phyloP scores from a whole-genome alignment of 768 basidiomycete genomes.

The Agaricus blazei region DNA sequence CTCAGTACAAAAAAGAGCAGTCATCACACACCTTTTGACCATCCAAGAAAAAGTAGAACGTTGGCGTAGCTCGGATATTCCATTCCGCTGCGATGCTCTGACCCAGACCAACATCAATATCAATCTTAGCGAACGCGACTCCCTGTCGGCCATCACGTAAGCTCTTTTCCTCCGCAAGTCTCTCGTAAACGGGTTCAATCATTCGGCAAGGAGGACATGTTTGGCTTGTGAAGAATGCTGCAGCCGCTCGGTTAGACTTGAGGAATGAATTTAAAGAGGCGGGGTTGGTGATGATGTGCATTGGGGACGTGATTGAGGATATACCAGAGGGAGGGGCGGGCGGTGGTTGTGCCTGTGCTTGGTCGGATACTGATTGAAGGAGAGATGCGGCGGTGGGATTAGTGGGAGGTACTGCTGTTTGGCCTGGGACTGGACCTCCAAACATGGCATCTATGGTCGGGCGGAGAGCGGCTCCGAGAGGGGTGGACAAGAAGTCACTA shows the following conservation, averaged over 20 bases:
- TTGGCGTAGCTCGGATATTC: constrained; percentile 75
- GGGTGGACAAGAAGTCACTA: constrained; percentile 82
- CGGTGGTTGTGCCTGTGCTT: constrained; percentile 31
- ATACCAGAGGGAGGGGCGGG: constrained; percentile 13
- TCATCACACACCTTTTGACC: constrained; percentile 54
- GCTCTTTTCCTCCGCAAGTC: constrained; percentile 63
- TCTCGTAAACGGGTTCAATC: constrained; percentile 82
- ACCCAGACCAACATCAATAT: constrained; percentile 68
- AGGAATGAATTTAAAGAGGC: constrained; percentile 68
- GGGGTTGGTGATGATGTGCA: constrained; percentile 71
- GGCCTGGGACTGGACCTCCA: constrained; percentile 46
- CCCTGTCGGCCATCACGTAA: constrained; percentile 34
- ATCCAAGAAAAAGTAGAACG: constrained; percentile 83
- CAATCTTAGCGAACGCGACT: constrained; percentile 80
- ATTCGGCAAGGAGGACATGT: constrained; percentile 76
- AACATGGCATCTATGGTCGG: constrained; percentile 94
- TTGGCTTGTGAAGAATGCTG: constrained; percentile 78
- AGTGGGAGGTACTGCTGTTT: constrained; percentile 25
- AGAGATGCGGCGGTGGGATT: constrained; percentile 40
- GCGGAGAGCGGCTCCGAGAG: constrained; percentile 79
- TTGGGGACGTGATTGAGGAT: constrained; percentile 42
- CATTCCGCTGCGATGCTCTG: constrained; percentile 54
- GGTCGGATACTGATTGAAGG: constrained; percentile 52
- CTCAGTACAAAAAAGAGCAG: too few relatives aligned
- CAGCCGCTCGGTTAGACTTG: constrained; percentile 59